Base-by-base conservation (phyloP, 2,329 filamentous ascomycete species). In the Diplodia corticola region DNA sequence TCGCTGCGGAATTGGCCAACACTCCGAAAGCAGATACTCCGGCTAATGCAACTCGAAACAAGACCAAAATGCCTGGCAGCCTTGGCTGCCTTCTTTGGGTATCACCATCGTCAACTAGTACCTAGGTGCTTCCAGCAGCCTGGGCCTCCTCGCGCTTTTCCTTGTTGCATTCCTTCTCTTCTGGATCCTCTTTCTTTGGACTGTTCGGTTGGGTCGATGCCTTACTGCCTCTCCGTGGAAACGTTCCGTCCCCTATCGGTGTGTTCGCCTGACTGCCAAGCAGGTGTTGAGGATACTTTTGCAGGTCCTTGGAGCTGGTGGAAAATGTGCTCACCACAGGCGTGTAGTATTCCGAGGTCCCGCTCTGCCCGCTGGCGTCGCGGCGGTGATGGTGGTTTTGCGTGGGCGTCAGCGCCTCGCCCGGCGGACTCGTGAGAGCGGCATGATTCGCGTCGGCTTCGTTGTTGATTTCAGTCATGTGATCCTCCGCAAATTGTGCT, bases 291-390 rank as follows among this genome's bases (percentile, higher is more conserved):
- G 80, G 79, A 69, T 79, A 82, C 12, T 78, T 79, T 68, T 82
- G 78, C 5, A 84, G 75, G 67, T 85, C 83, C 69, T 80, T 81
- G 67, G 80, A 81, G 71, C 81, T 83, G 1, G 82, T 84, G 24
- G 81, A 83, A 70, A 84, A 84, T 24, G 78, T 83, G 33, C 81
- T 82, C 68, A 83, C 80, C 57, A 84, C 77, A 1, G 82, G 80
- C 28, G 81, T 77, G 68, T 79, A 79, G 49, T 67, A 64, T 26
- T 63, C 66, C 30, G 53, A 50, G 12, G 33, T 66, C 17, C 65
- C 61, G 37, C 66, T 67, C 35, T 48, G 30, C 10, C 65, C 65
- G 59, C 53, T 68, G 20, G 40, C 40, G 15, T 66, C 69, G 13
- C 72, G 68, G 17, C 70, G 68, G 63, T 77, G 75, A 24, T 77